Conservation (phyloP, 768 basidiomycete genomes). For the Phylloporus sp. region DNA sequence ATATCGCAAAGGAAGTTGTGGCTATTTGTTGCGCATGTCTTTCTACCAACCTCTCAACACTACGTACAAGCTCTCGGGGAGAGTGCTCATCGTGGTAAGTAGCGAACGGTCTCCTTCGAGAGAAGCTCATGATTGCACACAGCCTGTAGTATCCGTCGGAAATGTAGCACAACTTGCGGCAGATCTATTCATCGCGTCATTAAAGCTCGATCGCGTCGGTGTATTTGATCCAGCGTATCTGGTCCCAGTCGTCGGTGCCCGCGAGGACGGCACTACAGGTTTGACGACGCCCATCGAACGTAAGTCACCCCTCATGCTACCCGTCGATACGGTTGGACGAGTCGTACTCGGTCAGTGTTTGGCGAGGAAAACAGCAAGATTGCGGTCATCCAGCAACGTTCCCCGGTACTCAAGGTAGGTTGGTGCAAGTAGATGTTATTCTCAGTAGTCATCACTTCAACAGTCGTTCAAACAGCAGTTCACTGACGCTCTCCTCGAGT, state of each 20-base stretch:
- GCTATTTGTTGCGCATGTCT: too few species aligned
- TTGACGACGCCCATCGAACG: constrained; percentile 75
- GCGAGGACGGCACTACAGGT: constrained; percentile 55
- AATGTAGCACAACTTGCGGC: constrained; percentile 77
- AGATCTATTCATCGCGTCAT: constrained; percentile 67
- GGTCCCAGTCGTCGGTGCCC: constrained; percentile 68
- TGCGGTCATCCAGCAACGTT: constrained; percentile 72
- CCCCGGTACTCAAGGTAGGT: constrained; percentile 70
- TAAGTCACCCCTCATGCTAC: constrained; percentile 32
- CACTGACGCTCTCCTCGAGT: constrained; percentile 50
- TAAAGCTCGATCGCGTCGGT: constrained; percentile 56
- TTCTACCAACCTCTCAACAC: constrained; percentile 27
- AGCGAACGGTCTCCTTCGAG: background rate
- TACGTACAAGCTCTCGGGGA: constrained; percentile 27
- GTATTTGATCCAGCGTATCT: constrained; percentile 57
- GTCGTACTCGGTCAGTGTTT: constrained; percentile 47
- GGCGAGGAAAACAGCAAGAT: constrained; percentile 46
- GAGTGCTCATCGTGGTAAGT: constrained; percentile 28
- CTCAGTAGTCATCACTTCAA: background rate
- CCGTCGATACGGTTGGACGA: background rate
- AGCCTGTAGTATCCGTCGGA: constrained; percentile 75
- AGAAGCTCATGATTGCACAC: constrained; percentile 8
- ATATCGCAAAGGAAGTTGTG: too few species aligned
- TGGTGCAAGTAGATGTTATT: background rate
- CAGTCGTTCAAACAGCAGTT: constrained; percentile 70